phyloP scores from a whole-genome alignment of 257 asterid species.

The Solanum verrucosum region DNA sequence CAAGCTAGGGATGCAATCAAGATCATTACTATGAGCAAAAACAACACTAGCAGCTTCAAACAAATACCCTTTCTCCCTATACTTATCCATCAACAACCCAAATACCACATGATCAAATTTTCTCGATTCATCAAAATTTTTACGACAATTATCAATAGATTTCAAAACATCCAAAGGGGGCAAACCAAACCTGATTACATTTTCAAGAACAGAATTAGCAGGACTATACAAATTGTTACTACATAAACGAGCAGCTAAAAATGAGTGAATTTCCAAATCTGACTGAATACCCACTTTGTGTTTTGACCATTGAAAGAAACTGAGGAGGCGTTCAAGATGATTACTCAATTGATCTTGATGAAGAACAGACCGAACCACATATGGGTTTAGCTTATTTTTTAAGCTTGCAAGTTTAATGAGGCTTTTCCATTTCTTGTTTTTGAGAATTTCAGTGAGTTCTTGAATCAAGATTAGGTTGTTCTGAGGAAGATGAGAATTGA shows the following conservation, averaged over 20 bases:
- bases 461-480: neutral
- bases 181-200: neutral
- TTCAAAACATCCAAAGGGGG: neutral
- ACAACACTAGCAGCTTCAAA: constrained; percentile 5
- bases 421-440: constrained; percentile 1
- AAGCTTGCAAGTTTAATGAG: neutral
- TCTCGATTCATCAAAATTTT: neutral
- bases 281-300: constrained; percentile 5
- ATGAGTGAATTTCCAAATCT: constrained; percentile 1
- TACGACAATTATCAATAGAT: neutral
- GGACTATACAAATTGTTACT: neutral
- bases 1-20: neutral
- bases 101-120: neutral
- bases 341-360: neutral
- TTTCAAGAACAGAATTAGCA: neutral
- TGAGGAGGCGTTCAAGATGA: constrained; percentile 1
- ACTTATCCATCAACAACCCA: constrained; percentile 8
- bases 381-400: neutral
- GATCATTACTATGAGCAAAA: neutral
- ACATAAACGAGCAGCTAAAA: constrained; percentile 2
- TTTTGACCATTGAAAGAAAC: constrained; percentile 8
- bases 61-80: constrained; percentile 1
- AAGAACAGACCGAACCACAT: constrained; percentile 1
- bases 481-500: neutral
- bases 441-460: constrained; percentile 7